phyloP scores from a whole-genome alignment of 371 early-diverging fungal species.

The Fennellomyces sp. region DNA sequence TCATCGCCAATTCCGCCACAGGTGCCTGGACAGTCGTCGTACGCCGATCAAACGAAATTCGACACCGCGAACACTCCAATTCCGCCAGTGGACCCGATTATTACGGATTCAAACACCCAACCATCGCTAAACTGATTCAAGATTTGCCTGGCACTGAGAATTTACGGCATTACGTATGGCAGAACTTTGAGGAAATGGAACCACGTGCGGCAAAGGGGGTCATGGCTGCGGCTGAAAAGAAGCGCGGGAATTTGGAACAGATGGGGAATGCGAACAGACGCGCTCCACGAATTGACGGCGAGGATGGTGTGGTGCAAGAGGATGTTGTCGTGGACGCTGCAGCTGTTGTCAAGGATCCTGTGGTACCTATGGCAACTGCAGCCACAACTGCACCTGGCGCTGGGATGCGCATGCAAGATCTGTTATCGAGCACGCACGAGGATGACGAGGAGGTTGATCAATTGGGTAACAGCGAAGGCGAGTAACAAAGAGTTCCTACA shows the following conservation, averaged over 20 bases:
- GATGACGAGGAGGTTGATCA: constrained; percentile 29
- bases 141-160: constrained; percentile 77
- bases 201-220: constrained; percentile 51
- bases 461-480: constrained; percentile 20
- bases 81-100: constrained; percentile 91
- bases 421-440: background rate
- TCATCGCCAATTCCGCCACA: constrained; percentile 80
- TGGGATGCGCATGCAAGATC: background rate
- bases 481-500: background rate
- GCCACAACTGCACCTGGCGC: constrained; percentile 2
- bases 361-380: background rate
- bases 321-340: background rate
- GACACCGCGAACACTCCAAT: constrained; percentile 77
- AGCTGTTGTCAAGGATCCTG: background rate
- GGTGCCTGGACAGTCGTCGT: constrained; percentile 91
- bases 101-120: constrained; percentile 88
- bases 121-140: constrained; percentile 89
- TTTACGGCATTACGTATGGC: constrained; percentile 75
- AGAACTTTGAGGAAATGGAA: constrained; percentile 65
- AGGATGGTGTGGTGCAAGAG: background rate
- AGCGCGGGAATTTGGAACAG: constrained; percentile 45
- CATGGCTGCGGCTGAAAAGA: constrained; percentile 53
- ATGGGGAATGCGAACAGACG: constrained; percentile 44
- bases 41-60: constrained; percentile 75
- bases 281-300: constrained; percentile 19